Conservation (phyloP, 73 alveolate genomes). For the Paramecium tetraurelia region DNA sequence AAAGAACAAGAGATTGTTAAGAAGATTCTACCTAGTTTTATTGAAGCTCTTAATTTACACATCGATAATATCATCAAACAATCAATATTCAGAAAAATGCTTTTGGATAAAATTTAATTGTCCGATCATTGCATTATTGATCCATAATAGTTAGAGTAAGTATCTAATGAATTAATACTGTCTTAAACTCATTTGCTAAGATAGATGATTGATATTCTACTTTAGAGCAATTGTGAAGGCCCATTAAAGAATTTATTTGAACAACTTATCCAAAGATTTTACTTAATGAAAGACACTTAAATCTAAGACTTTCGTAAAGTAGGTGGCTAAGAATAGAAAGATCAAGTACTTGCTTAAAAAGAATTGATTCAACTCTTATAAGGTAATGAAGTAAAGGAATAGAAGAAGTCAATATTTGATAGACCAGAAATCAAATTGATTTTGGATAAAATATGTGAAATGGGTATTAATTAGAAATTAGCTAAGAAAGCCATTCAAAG, state of each 20-base stretch:
- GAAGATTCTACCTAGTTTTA: background rate
- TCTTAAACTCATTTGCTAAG: background rate
- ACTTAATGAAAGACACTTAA: background rate
- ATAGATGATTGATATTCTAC: background rate
- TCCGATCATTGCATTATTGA: background rate
- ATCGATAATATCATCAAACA: background rate
- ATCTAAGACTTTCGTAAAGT: background rate
- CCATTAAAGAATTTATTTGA: background rate
- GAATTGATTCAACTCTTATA: background rate
- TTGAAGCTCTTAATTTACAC: background rate
- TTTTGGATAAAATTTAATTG: background rate
- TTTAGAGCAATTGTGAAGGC: background rate
- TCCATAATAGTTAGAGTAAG: background rate
- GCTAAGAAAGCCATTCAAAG: conserved; percentile 25
- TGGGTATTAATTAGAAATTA: conserved; percentile 1
- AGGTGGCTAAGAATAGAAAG: background rate
- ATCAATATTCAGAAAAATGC: background rate
- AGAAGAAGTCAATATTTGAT: conserved; percentile 18
- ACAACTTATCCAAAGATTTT: background rate
- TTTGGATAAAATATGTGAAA: background rate
- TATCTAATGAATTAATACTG: background rate
- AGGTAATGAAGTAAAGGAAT: background rate
- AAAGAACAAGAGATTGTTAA: background rate
- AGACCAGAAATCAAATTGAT: conserved; percentile 19
- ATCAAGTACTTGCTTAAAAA: background rate